Evolutionary conservation across 2,329 filamentous ascomycete genomes (phyloP).

Genomic region (Monosporascus ibericus): DNA sequence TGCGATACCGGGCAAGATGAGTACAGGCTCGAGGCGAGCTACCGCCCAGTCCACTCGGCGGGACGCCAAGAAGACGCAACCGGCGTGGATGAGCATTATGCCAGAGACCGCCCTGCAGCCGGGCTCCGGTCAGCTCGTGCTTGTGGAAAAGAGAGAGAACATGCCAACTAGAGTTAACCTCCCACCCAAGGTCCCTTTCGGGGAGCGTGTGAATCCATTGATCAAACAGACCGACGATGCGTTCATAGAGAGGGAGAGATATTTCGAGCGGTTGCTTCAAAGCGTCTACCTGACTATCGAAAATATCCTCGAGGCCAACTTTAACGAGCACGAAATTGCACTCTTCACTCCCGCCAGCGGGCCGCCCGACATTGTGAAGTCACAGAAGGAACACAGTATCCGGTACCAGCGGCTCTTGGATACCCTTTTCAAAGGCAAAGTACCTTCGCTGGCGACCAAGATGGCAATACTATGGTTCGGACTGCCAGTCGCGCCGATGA

Average conservation of each 20-base stretch:
- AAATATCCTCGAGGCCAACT: slow-evolving; percentile 26
- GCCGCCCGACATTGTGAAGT: slow-evolving; percentile 19
- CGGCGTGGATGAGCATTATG: not conserved
- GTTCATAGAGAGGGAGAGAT: slow-evolving; percentile 15
- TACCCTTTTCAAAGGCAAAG: slow-evolving; percentile 23
- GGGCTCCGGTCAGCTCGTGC: not conserved
- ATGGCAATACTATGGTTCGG: slow-evolving; percentile 42
- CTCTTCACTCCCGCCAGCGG: slow-evolving; percentile 24
- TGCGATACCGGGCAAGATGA: not conserved
- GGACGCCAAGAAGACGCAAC: not conserved
- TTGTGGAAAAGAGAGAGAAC: not conserved
- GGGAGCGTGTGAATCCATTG: slow-evolving; percentile 13
- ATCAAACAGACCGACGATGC: slow-evolving; percentile 9
- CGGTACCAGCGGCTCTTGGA: slow-evolving; percentile 25
- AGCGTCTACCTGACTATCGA: slow-evolving; percentile 17
- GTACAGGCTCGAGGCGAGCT: not conserved
- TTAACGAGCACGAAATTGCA: slow-evolving; percentile 28
- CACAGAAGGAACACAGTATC: slow-evolving; percentile 26
- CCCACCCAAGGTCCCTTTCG: slow-evolving; percentile 13
- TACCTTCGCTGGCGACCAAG: slow-evolving; percentile 31
- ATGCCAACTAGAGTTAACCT: not conserved
- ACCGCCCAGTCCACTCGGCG: not conserved
- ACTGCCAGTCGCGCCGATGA: slow-evolving; percentile 36
- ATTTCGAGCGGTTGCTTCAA: slow-evolving; percentile 24
- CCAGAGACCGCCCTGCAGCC: not conserved